These are phyloP conservation scores for Schizochytrium sp. DNA, from an alignment of 108 stramenopile species.

Conservation along the genomic window DNA sequence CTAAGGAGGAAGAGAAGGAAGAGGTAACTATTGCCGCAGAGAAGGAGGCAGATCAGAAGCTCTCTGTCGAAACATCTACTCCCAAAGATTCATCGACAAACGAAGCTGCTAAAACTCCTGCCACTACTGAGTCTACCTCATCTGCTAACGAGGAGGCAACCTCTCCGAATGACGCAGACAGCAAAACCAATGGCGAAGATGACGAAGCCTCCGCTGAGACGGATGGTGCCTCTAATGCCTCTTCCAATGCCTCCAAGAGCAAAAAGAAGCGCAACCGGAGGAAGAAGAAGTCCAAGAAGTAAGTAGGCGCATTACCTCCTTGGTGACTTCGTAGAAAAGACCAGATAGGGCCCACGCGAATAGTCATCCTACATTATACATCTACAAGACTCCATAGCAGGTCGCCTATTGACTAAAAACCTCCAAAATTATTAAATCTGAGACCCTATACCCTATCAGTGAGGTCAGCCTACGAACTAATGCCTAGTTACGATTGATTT, in stretches of 20 bases:
- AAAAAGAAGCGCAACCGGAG: conserved; percentile 9
- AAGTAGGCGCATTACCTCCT: neutral
- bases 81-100: neutral
- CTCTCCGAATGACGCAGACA: too few species aligned
- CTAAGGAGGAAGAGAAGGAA: neutral
- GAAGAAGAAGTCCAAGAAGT: conserved; percentile 47
- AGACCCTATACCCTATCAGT: too few species aligned
- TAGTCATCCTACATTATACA: too few species aligned
- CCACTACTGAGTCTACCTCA: neutral
- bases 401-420: too few species aligned
- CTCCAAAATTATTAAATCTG: too few species aligned
- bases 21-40: neutral
- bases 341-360: neutral
- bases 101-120: neutral
- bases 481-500: too few species aligned
- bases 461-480: too few species aligned
- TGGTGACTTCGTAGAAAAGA: neutral
- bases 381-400: too few species aligned
- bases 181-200: too few species aligned
- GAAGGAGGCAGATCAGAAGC: neutral
- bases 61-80: neutral
- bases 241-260: neutral
- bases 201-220: too few species aligned
- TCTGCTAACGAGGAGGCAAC: neutral
- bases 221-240: too few species aligned